phyloP scores from a whole-genome alignment of 1,139 yeast species.

The Candida sanyaensis region DNA sequence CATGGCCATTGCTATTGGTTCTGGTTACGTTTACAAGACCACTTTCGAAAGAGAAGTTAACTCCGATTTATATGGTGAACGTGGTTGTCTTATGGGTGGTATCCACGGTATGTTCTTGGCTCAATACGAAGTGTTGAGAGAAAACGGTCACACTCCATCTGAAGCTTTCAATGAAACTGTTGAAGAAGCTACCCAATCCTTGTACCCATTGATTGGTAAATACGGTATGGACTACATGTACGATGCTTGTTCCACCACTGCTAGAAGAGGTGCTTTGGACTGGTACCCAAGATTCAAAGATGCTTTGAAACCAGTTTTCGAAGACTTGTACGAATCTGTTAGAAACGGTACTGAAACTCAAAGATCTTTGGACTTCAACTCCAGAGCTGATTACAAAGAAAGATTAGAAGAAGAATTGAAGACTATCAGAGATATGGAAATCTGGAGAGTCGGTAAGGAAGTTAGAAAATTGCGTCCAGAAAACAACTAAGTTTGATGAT shows the following conservation, averaged over 20 bases:
- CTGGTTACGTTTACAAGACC: constrained; percentile 99
- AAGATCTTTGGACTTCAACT: constrained; percentile 98
- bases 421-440: constrained; percentile 94
- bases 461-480: constrained; percentile 99
- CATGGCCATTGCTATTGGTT: constrained; percentile 97
- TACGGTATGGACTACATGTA: constrained; percentile 99
- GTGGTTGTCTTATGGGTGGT: constrained; percentile 99
- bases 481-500: constrained; percentile 61
- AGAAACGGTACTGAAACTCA: constrained; percentile 96
- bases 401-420: constrained; percentile 92
- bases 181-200: constrained; percentile 99
- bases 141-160: constrained; percentile 99
- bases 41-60: constrained; percentile 98
- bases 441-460: constrained; percentile 99
- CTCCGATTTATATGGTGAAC: constrained; percentile 99
- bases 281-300: constrained; percentile 99
- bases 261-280: constrained; percentile 99
- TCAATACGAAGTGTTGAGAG: constrained; percentile 99
- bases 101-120: constrained; percentile 99
- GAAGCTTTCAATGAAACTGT: constrained; percentile 99
- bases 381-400: constrained; percentile 96
- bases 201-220: constrained; percentile 98
- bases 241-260: constrained; percentile 99
- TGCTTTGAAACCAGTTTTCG: constrained; percentile 97
- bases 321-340: constrained; percentile 92